Percentiles rank a stretch among this genome's conserved stretches.
These are phyloP conservation scores for Claviceps sp. DNA, from an alignment of 2,329 filamentous ascomycete genomes.

Conservation along the genomic window DNA sequence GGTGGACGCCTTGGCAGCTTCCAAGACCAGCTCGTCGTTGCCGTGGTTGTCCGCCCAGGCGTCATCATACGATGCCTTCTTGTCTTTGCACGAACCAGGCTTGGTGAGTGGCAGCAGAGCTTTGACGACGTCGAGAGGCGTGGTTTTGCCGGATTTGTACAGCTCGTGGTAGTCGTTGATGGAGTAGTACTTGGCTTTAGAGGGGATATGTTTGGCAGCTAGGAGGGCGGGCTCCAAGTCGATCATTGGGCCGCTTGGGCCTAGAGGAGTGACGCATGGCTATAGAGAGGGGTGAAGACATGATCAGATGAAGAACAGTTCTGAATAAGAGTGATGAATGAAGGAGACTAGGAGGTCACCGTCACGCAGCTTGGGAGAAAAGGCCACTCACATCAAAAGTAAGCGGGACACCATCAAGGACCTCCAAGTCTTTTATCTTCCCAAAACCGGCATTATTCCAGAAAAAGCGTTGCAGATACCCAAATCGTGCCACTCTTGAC, in stretches of 20 bases:
- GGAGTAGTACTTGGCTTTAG: constrained; percentile 47
- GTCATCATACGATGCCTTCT: constrained; percentile 48
- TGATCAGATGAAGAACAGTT: background rate
- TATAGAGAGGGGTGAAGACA: constrained; percentile 12
- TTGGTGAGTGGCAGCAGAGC: constrained; percentile 58
- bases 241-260: constrained; percentile 23
- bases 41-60: constrained; percentile 59
- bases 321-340: too few species aligned
- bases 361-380: background rate
- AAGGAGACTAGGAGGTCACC: too few species aligned
- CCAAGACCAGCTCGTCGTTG: constrained; percentile 41
- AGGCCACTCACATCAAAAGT: constrained; percentile 30
- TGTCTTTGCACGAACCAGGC: constrained; percentile 31
- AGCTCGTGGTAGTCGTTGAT: constrained; percentile 64
- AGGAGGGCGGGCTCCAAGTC: constrained; percentile 29
- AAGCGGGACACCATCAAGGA: constrained; percentile 29
- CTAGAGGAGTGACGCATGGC: constrained; percentile 44
- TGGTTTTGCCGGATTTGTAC: constrained; percentile 56
- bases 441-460: constrained; percentile 56
- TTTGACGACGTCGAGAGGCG: constrained; percentile 59
- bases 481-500: constrained; percentile 43
- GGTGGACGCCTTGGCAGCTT: constrained; percentile 60
- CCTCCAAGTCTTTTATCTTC: constrained; percentile 30
- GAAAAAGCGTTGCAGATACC: constrained; percentile 47
- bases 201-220: constrained; percentile 25